These are phyloP conservation scores for Ascosphaera acerosa DNA, from an alignment of 2,329 filamentous ascomycete genomes.

Conservation along the genomic window DNA sequence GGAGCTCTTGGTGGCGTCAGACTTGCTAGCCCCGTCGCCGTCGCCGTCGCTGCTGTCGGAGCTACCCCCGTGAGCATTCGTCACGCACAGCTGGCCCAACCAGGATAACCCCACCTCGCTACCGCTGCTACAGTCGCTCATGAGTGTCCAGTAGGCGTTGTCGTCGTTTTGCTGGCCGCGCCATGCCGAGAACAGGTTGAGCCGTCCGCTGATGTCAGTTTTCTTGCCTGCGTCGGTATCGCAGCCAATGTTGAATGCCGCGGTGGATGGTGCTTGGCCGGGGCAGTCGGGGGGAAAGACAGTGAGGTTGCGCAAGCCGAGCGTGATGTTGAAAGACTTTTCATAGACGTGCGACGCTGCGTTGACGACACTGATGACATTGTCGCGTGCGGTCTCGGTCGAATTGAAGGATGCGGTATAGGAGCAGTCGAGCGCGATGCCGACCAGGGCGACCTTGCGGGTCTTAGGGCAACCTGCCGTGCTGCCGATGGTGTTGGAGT, in stretches of 20 bases:
- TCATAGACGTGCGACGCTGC: slow-evolving; percentile 72
- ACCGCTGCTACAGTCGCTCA: slow-evolving; percentile 55
- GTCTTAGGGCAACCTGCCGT: slow-evolving; percentile 66
- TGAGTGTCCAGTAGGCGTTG: slow-evolving; percentile 80
- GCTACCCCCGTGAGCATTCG: slow-evolving; percentile 5
- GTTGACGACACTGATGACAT: slow-evolving; percentile 67
- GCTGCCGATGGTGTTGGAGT: slow-evolving; percentile 53
- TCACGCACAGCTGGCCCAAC: slow-evolving; percentile 54
- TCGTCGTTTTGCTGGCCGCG: slow-evolving; percentile 48
- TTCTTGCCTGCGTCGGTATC: slow-evolving; percentile 5
- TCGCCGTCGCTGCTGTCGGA: slow-evolving; percentile 4
- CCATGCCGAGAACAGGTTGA: slow-evolving; percentile 79
- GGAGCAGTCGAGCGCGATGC: slow-evolving; percentile 78
- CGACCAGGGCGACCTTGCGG: slow-evolving; percentile 76
- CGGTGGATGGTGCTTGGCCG: slow-evolving; percentile 34
- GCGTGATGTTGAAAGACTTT: slow-evolving; percentile 75
- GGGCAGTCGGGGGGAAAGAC: slow-evolving; percentile 56
- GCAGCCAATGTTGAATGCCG: slow-evolving; percentile 70
- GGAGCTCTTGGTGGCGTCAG: slow-evolving; percentile 17
- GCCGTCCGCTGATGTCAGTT: slow-evolving; percentile 44
- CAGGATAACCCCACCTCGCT: slow-evolving; percentile 73
- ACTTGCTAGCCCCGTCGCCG: slow-evolving; percentile 1
- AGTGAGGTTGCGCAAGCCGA: slow-evolving; percentile 68
- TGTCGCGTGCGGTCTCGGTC: slow-evolving; percentile 36
- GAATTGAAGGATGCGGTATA: slow-evolving; percentile 51